Evolutionary conservation across 805 yeast genomes (phyloP).

Genomic region (Zygotorulaspora sp.): DNA sequence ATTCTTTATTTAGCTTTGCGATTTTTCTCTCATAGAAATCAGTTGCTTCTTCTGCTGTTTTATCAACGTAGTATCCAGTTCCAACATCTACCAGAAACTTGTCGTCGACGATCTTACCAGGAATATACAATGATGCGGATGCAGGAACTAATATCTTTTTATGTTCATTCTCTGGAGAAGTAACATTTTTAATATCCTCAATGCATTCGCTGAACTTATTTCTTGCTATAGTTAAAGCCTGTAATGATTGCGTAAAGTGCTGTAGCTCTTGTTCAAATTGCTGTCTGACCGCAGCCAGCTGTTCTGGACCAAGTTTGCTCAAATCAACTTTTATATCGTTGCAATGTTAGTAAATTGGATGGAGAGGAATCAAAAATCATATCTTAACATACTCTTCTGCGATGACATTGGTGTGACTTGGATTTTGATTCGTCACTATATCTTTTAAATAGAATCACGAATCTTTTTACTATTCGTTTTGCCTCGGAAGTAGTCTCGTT

Average conservation of each 20-base stretch:
- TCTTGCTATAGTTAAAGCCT: conserved; percentile 79
- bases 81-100: conserved; percentile 90
- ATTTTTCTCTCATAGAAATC: conserved; percentile 71
- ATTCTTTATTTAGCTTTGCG: conserved; percentile 64
- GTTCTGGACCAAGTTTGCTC: conserved; percentile 71
- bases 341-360: conserved; percentile 2
- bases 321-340: conserved; percentile 49
- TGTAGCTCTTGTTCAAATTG: conserved; percentile 81
- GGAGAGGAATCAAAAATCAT: background rate
- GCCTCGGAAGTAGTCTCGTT: background rate
- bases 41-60: conserved; percentile 60
- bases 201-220: conserved; percentile 78
- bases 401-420: conserved; percentile 31
- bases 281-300: conserved; percentile 74
- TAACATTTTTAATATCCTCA: conserved; percentile 56
- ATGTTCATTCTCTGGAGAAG: conserved; percentile 39
- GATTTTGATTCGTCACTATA: too few relatives aligned
- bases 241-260: conserved; percentile 77
- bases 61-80: conserved; percentile 91
- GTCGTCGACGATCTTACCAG: conserved; percentile 68
- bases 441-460: too few relatives aligned
- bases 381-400: conserved; percentile 27
- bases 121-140: conserved; percentile 83
- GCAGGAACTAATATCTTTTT: conserved; percentile 74
- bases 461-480: background rate